Percentiles rank a stretch among this genome's conserved stretches.
Evolutionary conservation across 805 yeast species (phyloP).

Genomic region (Candida dendrica): DNA sequence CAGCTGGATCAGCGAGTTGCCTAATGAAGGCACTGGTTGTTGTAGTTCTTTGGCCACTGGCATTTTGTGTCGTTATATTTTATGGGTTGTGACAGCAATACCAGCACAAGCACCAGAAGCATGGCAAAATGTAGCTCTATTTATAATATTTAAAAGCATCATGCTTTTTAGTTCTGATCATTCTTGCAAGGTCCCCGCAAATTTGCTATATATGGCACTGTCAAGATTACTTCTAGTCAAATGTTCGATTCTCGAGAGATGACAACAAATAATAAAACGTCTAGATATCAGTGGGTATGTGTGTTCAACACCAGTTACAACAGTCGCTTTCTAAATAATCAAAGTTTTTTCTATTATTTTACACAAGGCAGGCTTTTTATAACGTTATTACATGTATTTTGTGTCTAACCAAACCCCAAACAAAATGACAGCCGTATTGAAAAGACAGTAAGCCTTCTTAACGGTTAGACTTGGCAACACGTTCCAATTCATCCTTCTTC

Average conservation of each 20-base stretch:
- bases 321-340: background rate
- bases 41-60: conserved; percentile 34
- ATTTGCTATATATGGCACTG: too few species aligned
- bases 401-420: conserved; percentile 11
- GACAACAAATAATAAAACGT: too few species aligned
- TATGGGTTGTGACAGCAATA: too few species aligned
- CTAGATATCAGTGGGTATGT: too few species aligned
- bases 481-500: conserved; percentile 99
- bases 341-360: background rate
- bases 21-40: conserved; percentile 56
- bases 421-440: conserved; percentile 12
- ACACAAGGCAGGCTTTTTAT: background rate
- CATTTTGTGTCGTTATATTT: background rate
- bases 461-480: conserved; percentile 99
- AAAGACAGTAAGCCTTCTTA: conserved; percentile 36
- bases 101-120: too few species aligned
- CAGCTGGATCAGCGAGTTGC: conserved; percentile 43
- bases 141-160: too few species aligned
- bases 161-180: too few species aligned
- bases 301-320: too few species aligned
- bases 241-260: too few species aligned
- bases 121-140: too few species aligned
- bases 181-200: too few species aligned
- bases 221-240: too few species aligned
- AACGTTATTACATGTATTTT: conserved; percentile 13